Percentiles rank a stretch among this genome's conserved stretches.
Evolutionary conservation across 2,329 filamentous ascomycete genomes (phyloP).

Genomic region (Aspergillus novoparasiticus): DNA sequence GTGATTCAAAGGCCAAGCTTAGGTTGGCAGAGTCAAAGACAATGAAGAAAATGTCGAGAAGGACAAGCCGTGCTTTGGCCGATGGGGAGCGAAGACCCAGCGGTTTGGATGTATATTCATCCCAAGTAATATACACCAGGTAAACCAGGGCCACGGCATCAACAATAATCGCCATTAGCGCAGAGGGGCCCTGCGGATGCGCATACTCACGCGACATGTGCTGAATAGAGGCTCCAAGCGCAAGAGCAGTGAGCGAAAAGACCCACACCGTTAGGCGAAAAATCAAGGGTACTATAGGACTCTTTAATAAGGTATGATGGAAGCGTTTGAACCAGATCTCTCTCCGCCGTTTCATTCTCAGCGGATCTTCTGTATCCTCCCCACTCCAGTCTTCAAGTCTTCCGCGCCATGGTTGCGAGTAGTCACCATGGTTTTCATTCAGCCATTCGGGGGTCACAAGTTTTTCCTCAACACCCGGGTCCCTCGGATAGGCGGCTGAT

Average conservation of each 20-base stretch:
- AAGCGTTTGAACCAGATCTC: conserved; percentile 61
- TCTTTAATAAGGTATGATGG: conserved; percentile 71
- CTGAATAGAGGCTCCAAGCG: conserved; percentile 75
- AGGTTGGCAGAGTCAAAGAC: conserved; percentile 96
- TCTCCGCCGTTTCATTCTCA: conserved; percentile 53
- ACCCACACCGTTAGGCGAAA: conserved; percentile 81
- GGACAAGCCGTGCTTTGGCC: conserved; percentile 84
- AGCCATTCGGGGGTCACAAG: conserved; percentile 50
- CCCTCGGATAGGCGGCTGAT: conserved; percentile 45
- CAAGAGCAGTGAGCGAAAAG: conserved; percentile 81
- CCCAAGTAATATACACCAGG: conserved; percentile 89
- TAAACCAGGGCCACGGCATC: conserved; percentile 89
- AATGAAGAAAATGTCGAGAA: conserved; percentile 94
- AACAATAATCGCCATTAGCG: conserved; percentile 84
- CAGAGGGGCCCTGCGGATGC: conserved; percentile 69
- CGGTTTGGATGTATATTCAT: conserved; percentile 94
- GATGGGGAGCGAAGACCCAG: conserved; percentile 80
- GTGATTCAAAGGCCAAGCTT: conserved; percentile 81
- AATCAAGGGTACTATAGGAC: conserved; percentile 80
- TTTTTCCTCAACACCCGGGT: conserved; percentile 40
- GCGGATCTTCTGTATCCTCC: conserved; percentile 54
- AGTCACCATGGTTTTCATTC: conserved; percentile 48
- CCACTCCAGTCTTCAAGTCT: conserved; percentile 41
- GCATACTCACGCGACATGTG: conserved; percentile 54
- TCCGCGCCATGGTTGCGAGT: conserved; percentile 56